phyloP scores from a whole-genome alignment of 192 early-diverging fungal species.

The Linnemannia schmuckeri region DNA sequence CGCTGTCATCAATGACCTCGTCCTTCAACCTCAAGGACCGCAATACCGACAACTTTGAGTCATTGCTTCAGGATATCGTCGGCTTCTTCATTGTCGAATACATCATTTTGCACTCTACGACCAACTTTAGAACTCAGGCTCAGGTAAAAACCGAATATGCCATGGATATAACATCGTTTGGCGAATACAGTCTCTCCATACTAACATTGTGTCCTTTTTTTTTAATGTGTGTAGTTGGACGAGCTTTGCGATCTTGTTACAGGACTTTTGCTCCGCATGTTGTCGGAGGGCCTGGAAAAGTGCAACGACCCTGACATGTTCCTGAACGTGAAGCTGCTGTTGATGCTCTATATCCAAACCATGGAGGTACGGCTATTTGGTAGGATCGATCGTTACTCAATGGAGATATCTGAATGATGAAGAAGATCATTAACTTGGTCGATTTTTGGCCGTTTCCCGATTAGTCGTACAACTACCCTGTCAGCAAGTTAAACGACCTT shows the following conservation, averaged over 20 bases:
- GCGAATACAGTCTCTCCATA: not conserved
- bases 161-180: not conserved
- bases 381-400: not conserved
- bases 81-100: conserved; percentile 98
- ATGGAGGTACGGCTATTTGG: conserved; percentile 73
- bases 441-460: not conserved
- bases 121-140: conserved; percentile 88
- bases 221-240: conserved; percentile 72
- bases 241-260: conserved; percentile 90
- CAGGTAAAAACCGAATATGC: conserved; percentile 55
- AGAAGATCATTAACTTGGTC: conserved; percentile 1
- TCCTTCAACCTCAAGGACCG: conserved; percentile 78
- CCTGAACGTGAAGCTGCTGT: conserved; percentile 78
- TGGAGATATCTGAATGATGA: conserved; percentile 3
- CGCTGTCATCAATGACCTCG: conserved; percentile 72
- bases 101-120: conserved; percentile 87
- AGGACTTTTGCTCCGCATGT: conserved; percentile 81
- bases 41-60: conserved; percentile 75
- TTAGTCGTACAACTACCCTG: conserved; percentile 82
- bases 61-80: conserved; percentile 89
- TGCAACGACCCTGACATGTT: conserved; percentile 87
- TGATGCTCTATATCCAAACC: conserved; percentile 92
- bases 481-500: conserved; percentile 76
- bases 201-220: not conserved
- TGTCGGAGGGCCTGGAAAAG: conserved; percentile 83